Evolutionary conservation across 441 rosid genomes (phyloP).

Genomic region (Gossypium gossypioides): DNA sequence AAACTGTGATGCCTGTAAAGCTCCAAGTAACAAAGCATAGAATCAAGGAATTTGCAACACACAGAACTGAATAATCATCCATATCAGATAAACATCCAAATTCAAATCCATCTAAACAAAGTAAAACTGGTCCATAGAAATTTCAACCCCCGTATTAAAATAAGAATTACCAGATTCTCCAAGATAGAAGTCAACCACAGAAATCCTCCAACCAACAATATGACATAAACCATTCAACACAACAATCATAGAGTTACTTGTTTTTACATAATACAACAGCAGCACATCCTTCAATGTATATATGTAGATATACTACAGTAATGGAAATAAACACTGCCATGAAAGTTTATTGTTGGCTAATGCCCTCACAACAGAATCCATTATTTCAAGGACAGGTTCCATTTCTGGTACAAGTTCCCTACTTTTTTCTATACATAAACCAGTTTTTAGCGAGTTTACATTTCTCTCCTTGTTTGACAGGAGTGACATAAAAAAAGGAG

Average conservation of each 20-base stretch:
- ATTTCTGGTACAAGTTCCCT: constrained; percentile 25
- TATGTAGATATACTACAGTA: constrained; percentile 29
- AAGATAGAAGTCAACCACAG: constrained; percentile 13
- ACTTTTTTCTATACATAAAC: constrained; percentile 43
- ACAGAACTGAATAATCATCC: constrained; percentile 21
- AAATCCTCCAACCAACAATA: constrained; percentile 27
- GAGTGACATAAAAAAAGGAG: constrained; percentile 35
- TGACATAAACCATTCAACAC: constrained; percentile 34
- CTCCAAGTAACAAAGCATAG: constrained; percentile 6
- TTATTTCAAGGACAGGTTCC: constrained; percentile 40
- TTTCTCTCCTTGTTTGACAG: constrained; percentile 51
- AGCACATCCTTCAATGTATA: constrained; percentile 24
- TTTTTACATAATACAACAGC: constrained; percentile 42
- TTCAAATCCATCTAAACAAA: constrained; percentile 27
- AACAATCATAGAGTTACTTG: constrained; percentile 21
- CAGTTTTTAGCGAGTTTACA: constrained; percentile 44
- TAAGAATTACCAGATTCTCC: constrained; percentile 3
- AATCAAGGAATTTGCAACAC: constrained; percentile 12
- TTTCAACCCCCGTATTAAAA: constrained; percentile 15
- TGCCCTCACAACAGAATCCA: constrained; percentile 47
- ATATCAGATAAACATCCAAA: constrained; percentile 25
- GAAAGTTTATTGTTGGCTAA: constrained; percentile 31
- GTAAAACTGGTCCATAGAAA: constrained; percentile 11
- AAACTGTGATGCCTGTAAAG: background rate
- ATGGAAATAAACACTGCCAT: constrained; percentile 44